phyloP scores from a whole-genome alignment of 1,284 basidiomycete species.

The Singerocomus inundabilis region DNA sequence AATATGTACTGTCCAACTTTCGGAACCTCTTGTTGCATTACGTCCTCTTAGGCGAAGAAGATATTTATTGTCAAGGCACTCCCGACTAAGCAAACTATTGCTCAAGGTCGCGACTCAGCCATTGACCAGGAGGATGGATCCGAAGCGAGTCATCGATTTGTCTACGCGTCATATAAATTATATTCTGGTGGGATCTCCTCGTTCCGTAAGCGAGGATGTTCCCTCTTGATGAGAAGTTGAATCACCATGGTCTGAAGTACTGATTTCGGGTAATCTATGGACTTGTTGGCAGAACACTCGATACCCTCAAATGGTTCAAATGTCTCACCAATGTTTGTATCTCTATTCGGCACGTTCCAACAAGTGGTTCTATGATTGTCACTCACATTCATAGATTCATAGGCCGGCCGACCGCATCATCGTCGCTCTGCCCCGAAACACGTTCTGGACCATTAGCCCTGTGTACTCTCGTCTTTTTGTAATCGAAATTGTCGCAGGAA shows the following conservation, averaged over 20 bases:
- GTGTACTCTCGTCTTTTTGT: constrained; percentile 39
- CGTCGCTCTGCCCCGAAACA: constrained; percentile 63
- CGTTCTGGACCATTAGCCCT: constrained; percentile 60
- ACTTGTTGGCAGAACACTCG: constrained; percentile 49
- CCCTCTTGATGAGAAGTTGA: constrained; percentile 49
- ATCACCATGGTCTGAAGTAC: not conserved
- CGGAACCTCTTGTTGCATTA: constrained; percentile 53
- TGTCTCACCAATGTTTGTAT: constrained; percentile 50
- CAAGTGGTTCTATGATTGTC: constrained; percentile 1
- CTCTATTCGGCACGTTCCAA: constrained; percentile 50
- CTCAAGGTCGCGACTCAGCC: constrained; percentile 46
- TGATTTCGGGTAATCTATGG: constrained; percentile 27
- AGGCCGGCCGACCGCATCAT: constrained; percentile 53
- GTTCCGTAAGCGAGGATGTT: constrained; percentile 31
- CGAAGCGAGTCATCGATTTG: constrained; percentile 57
- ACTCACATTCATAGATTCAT: constrained; percentile 9
- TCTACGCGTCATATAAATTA: constrained; percentile 56
- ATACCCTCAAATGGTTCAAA: constrained; percentile 43
- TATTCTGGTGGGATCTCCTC: constrained; percentile 56
- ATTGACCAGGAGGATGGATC: constrained; percentile 41
- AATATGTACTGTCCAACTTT: constrained; percentile 49
- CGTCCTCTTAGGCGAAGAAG: constrained; percentile 38
- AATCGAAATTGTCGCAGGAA: constrained; percentile 13
- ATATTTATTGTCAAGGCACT: constrained; percentile 55
- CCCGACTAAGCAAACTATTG: constrained; percentile 32